Conservation (phyloP, 768 basidiomycete species). For the Boletales sp. region DNA sequence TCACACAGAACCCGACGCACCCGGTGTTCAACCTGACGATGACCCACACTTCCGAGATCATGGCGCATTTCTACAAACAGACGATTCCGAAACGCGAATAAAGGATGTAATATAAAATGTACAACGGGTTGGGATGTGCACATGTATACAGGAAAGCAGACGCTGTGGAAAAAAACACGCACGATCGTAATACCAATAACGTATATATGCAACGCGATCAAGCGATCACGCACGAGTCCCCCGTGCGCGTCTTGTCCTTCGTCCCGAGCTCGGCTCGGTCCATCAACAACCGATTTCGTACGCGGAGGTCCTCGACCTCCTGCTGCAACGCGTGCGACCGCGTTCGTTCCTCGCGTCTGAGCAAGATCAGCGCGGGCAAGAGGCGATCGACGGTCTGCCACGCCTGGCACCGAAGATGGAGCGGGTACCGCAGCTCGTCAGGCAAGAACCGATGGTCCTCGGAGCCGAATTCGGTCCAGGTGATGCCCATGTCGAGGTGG, state of each 20-base stretch:
- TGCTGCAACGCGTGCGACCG: conserved; percentile 35
- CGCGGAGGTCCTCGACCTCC: conserved; percentile 50
- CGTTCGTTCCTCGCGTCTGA: conserved; percentile 44
- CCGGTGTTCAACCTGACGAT: conserved; percentile 75
- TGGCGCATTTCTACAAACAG: conserved; percentile 74
- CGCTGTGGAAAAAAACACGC: not conserved
- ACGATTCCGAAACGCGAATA: conserved; percentile 35
- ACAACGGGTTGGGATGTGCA: not conserved
- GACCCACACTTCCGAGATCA: conserved; percentile 61
- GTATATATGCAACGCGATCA: conserved; percentile 14
- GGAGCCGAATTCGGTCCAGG: conserved; percentile 37
- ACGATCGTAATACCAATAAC: not conserved
- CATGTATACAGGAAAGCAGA: no score
- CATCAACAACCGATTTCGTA: conserved; percentile 42
- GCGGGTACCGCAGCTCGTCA: not conserved
- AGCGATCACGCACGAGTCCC: conserved; percentile 29
- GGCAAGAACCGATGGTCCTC: conserved; percentile 12
- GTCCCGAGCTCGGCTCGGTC: conserved; percentile 14
- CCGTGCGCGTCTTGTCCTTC: conserved; percentile 13
- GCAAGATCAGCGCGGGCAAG: conserved; percentile 42
- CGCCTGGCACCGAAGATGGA: conserved; percentile 24
- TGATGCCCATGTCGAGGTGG: conserved; percentile 43
- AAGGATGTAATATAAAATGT: conserved; percentile 1
- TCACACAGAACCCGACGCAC: conserved; percentile 70
- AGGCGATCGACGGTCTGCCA: conserved; percentile 44